phyloP scores from a whole-genome alignment of 164 flowering plant species.

The Vitis labrusca region DNA sequence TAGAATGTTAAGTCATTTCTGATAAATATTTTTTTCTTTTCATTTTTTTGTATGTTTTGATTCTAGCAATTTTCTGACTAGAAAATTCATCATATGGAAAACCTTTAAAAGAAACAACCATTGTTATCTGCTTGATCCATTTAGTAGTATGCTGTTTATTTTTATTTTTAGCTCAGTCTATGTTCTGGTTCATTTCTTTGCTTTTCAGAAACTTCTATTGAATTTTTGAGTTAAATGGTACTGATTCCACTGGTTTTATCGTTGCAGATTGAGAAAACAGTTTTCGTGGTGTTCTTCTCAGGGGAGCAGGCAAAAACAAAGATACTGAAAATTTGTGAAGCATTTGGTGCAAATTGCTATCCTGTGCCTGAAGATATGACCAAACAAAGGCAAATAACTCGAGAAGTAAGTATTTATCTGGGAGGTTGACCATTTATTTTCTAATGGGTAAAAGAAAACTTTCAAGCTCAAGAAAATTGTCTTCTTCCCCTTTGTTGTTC shows the following conservation, averaged over 20 bases:
- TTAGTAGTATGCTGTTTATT: background rate
- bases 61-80: no score
- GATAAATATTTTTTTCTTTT: background rate
- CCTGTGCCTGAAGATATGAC: conserved; percentile 91
- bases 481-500: background rate
- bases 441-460: background rate
- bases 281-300: conserved; percentile 94
- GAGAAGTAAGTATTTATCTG: conserved; percentile 57
- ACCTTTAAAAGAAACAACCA: no score
- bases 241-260: background rate
- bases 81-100: no score
- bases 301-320: conserved; percentile 95
- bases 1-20: no score
- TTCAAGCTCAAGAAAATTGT: background rate
- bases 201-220: no score
- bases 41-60: no score
- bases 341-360: conserved; percentile 98
- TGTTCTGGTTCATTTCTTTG: no score
- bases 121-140: background rate
- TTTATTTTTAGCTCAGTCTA: background rate
- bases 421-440: background rate
- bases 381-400: conserved; percentile 80
- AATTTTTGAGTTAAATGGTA: background rate
- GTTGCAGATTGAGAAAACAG: conserved; percentile 85
- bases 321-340: conserved; percentile 94